Base-by-base conservation (phyloP, 1,139 yeast species). In the Kodamaea suecica region DNA sequence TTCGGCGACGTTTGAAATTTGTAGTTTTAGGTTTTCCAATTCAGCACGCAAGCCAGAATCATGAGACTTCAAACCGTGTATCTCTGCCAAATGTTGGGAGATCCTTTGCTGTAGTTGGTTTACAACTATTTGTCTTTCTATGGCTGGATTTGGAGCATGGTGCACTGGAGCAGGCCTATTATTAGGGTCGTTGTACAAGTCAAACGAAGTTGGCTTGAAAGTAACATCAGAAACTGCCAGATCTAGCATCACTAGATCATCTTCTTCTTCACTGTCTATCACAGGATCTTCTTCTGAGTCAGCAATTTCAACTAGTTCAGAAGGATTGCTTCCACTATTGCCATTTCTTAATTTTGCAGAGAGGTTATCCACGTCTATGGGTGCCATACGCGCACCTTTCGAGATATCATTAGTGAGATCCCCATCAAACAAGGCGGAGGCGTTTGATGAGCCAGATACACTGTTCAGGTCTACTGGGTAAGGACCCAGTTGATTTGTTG, bases 151-250 rank as follows among this genome's bases (percentile, higher is more conserved):
- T 9, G 26, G 7, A n/a, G 46, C 49, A 28, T 63, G 68, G 9
- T 57, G 54, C 0, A 61, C 65, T 1, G 69, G 67, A 0, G 58
- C 66, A 0, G 72, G 70, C 24, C 45, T 43, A 37, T 64, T 62
- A 40, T 40, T 58, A 27, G 17, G 23, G 3, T 25, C 17, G 14
- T 27, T 15, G 33, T 15, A 6, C 26, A 9, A 19, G n/a, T 41
- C 43, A 31, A 55, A 53, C 4, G 54, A 40, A 3, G 50, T 45
- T 9, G 47, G 45, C 27, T 53, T 53, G 45, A 53, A 55, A 3
- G 39, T 43, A 8, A 46, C 34, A 12, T 40, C 51, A 8, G 46
- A 31, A n/a, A 52, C 54, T 31, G 45, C 49, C 14, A 43, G 40
- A 27, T 48, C 46, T 19, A 53, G 52, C 4, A 55, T 38, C 7